Evolutionary conservation across 148 eudicot species (phyloP), one percentile per base, ranked within the genome.

Genomic region (Euryodendron excelsum): DNA sequence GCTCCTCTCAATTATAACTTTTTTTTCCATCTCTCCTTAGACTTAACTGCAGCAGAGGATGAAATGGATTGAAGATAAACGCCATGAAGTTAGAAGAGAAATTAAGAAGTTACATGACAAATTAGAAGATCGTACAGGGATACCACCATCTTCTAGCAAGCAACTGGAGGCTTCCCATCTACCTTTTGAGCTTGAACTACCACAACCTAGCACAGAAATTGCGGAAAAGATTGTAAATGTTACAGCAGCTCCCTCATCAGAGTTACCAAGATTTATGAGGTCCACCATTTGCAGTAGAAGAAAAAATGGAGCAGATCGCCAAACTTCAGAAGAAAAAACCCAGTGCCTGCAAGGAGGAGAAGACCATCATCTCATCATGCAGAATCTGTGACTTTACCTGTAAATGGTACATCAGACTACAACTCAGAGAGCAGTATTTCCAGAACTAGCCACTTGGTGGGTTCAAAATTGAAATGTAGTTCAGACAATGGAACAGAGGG

Each of bases 181-280:
- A 80, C 44, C 68, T 3, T 33, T 44, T 23, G 73, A 25, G 25
- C 73, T 21, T 12, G 73, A 66, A 65, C 69, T 27, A 62, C 68
- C 78, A 63, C 56, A 30, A 65, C 21, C 28, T 6, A 73, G 33
- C 58, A 53, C 11, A 34, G 64, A 73, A 36, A 23, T 17, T n/a
- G 33, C 4, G 25, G 21, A 80, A 33, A 53, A 63, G 39, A 52
- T 52, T 31, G 75, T 60, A 55, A 74, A 36, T 36, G 55, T 59
- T 34, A 20, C 34, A 66, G 65, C 74, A n/a, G 47, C 68, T 23
- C 30, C 37, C 14, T 31, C 73, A 53, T 36, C 63, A 66, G 52
- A 39, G 67, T 71, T 80, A 9, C 82, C 82, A 37, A 74, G 82
- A 74, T 80, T 74, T 45, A 80, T 80, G 82, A 74, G 66, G 78